Evolutionary conservation across 352 stramenopile genomes (phyloP).

Genomic region (Bremia lactucae): DNA sequence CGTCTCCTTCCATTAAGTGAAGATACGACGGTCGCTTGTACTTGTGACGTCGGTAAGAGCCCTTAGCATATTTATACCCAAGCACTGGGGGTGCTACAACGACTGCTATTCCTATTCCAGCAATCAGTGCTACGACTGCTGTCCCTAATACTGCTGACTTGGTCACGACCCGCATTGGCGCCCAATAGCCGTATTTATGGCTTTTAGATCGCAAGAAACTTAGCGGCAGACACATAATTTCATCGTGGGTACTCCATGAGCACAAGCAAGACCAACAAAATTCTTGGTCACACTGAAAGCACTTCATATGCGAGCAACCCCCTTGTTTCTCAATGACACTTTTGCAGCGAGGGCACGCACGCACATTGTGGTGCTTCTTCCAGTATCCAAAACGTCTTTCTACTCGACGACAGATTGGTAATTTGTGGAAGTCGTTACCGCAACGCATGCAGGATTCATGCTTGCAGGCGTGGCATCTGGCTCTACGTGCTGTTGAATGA

Average conservation of each 20-base stretch:
- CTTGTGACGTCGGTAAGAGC: constrained; percentile 30
- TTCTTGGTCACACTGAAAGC: constrained; percentile 74
- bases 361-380: constrained; percentile 63
- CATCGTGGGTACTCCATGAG: constrained; percentile 54
- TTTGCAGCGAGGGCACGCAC: constrained; percentile 55
- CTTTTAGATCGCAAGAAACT: constrained; percentile 61
- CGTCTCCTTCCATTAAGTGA: constrained; percentile 13
- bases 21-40: constrained; percentile 31
- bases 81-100: constrained; percentile 62
- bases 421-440: constrained; percentile 42
- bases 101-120: constrained; percentile 47
- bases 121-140: constrained; percentile 36
- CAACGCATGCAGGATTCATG: constrained; percentile 64
- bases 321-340: constrained; percentile 74
- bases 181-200: constrained; percentile 46
- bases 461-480: constrained; percentile 35
- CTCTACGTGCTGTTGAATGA: constrained; percentile 30
- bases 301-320: constrained; percentile 81
- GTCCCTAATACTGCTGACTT: constrained; percentile 54
- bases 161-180: constrained; percentile 54
- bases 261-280: constrained; percentile 79
- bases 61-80: constrained; percentile 44
- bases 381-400: constrained; percentile 59
- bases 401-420: constrained; percentile 41
- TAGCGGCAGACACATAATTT: constrained; percentile 60